Evolutionary conservation across 805 yeast species (phyloP).

Genomic region (Wickerhamomyces subpelliculosus): DNA sequence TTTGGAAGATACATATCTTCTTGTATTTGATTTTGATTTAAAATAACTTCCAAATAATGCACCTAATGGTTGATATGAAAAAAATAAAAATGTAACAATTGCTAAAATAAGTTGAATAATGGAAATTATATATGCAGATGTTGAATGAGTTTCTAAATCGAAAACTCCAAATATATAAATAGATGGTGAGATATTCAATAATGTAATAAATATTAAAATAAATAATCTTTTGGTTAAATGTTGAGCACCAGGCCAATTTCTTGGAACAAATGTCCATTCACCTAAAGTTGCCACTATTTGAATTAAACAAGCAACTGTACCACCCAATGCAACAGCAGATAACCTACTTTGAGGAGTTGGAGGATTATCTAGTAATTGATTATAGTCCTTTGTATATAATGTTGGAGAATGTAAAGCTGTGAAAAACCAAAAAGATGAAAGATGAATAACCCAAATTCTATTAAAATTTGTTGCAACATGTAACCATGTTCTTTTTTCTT

Average conservation of each 20-base stretch:
- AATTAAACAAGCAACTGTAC: conserved; percentile 52
- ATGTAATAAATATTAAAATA: conserved; percentile 34
- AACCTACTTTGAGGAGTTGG: conserved; percentile 54
- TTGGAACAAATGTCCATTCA: conserved; percentile 61
- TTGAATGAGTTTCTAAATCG: conserved; percentile 32
- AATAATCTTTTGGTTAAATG: conserved; percentile 43
- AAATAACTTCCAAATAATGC: conserved; percentile 40
- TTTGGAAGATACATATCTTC: conserved; percentile 45
- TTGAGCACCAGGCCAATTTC: conserved; percentile 68
- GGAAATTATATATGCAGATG: conserved; percentile 36
- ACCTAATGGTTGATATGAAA: conserved; percentile 55
- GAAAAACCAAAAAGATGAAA: conserved; percentile 72
- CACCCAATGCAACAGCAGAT: conserved; percentile 61
- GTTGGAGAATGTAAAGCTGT: conserved; percentile 66
- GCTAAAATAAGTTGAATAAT: conserved; percentile 53
- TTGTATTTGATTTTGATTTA: conserved; percentile 29
- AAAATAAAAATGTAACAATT: conserved; percentile 44
- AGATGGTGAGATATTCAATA: conserved; percentile 44
- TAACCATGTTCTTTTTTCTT: conserved; percentile 69
- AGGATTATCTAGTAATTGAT: conserved; percentile 44
- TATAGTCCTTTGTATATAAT: conserved; percentile 55
- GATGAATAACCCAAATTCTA: conserved; percentile 73
- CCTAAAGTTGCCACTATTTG: conserved; percentile 50
- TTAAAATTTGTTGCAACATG: conserved; percentile 71
- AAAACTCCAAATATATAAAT: conserved; percentile 39